These are phyloP conservation scores for Pseudonectria foliicola DNA, from an alignment of 2,329 filamentous ascomycete genomes.

Conservation along the genomic window DNA sequence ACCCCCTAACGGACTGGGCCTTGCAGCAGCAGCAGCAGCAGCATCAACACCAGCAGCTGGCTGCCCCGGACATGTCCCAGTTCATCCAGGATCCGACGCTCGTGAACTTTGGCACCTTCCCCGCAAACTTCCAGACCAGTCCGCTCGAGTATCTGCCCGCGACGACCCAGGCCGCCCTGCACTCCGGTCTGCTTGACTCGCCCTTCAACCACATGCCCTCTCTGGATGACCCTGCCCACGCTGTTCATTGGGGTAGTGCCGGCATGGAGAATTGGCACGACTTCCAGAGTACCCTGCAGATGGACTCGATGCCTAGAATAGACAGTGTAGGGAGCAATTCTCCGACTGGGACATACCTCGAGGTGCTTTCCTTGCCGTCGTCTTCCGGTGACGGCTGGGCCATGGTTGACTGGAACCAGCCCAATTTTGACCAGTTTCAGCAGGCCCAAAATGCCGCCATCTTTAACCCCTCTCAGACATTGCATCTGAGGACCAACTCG, in stretches of 20 bases:
- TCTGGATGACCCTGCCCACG: conserved; percentile 47
- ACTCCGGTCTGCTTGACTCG: conserved; percentile 56
- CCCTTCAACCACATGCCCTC: conserved; percentile 53
- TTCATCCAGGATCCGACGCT: conserved; percentile 53
- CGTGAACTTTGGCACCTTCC: conserved; percentile 48
- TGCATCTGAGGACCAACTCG: conserved; percentile 81
- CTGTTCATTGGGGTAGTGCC: conserved; percentile 51
- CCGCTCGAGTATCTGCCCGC: conserved; percentile 55
- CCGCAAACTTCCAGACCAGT: conserved; percentile 45
- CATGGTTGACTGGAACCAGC: conserved; percentile 67
- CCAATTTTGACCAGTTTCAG: conserved; percentile 55
- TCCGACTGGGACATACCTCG: conserved; percentile 56
- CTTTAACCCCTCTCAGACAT: conserved; percentile 85
- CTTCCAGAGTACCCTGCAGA: conserved; percentile 56
- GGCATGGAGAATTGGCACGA: conserved; percentile 74
- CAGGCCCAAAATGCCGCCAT: conserved; percentile 57
- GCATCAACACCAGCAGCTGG: conserved; percentile 26
- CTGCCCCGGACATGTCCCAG: conserved; percentile 40
- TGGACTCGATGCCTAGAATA: conserved; percentile 38
- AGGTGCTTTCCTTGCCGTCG: conserved; percentile 73
- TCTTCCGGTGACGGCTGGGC: conserved; percentile 86
- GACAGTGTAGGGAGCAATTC: conserved; percentile 39
- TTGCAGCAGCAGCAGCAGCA: conserved; percentile 43
- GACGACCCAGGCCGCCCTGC: conserved; percentile 57
- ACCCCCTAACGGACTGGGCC: conserved; percentile 55